These are phyloP conservation scores for Dipodascus geniculatus DNA, from an alignment of 805 yeast species.

Conservation along the genomic window DNA sequence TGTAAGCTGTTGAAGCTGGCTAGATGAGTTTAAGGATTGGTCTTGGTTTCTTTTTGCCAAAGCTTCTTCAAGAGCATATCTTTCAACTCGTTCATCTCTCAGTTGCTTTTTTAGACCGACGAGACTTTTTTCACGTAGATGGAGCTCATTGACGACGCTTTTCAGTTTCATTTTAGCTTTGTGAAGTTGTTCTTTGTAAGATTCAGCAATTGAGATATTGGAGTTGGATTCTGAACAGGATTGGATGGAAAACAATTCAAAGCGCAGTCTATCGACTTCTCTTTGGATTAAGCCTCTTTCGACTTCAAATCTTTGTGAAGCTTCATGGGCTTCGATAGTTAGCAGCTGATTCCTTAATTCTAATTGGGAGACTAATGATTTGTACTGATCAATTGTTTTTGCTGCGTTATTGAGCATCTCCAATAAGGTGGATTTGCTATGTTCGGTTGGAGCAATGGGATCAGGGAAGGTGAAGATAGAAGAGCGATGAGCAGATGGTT, in stretches of 20 bases:
- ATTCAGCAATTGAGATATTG: conserved; percentile 22
- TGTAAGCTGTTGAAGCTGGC: neutral
- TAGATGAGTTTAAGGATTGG: too few relatives aligned
- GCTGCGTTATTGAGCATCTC: neutral
- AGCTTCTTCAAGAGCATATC: conserved; percentile 5
- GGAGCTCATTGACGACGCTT: conserved; percentile 34
- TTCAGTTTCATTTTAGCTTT: conserved; percentile 32
- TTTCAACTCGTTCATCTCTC: conserved; percentile 12
- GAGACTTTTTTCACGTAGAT: conserved; percentile 35
- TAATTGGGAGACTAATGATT: conserved; percentile 9
- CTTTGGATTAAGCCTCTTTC: conserved; percentile 34
- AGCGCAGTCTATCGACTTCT: conserved; percentile 33
- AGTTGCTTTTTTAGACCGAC: conserved; percentile 28
- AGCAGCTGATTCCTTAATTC: conserved; percentile 31
- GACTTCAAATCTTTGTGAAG: conserved; percentile 36
- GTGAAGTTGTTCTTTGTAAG: conserved; percentile 27
- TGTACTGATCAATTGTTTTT: neutral
- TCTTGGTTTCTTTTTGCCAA: neutral
- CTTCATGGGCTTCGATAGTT: conserved; percentile 33
- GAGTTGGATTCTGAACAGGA: conserved; percentile 2
- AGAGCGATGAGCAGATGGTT: neutral
- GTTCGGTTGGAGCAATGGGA: neutral
- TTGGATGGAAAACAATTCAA: conserved; percentile 26
- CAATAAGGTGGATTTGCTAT: neutral
- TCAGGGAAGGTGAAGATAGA: neutral